Conservation (phyloP, 164 flowering plant species). For the Echeveria elegans region DNA sequence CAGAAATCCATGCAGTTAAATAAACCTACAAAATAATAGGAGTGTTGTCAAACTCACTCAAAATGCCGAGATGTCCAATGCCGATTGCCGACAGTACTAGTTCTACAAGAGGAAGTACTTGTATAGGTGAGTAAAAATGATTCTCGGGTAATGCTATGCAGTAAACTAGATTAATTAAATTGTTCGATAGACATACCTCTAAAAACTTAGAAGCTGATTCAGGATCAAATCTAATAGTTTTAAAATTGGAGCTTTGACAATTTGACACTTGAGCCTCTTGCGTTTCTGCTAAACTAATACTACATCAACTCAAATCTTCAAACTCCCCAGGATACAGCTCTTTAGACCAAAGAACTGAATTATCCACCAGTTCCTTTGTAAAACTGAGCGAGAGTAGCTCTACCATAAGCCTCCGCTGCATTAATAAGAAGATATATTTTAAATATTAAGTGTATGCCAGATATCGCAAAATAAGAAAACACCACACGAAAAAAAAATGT, state of each 20-base stretch:
- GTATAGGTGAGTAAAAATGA: neutral
- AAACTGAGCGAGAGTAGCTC: slow-evolving; percentile 38
- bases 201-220: slow-evolving; percentile 11
- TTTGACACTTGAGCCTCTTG: slow-evolving; percentile 33
- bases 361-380: slow-evolving; percentile 20
- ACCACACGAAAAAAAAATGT: neutral
- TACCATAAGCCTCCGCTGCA: slow-evolving; percentile 55
- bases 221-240: slow-evolving; percentile 14
- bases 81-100: neutral
- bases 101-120: neutral
- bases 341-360: slow-evolving; percentile 37
- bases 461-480: neutral
- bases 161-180: neutral
- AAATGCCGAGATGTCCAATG: neutral
- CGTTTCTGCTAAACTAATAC: slow-evolving; percentile 32
- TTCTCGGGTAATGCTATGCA: neutral
- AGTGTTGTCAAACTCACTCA: neutral
- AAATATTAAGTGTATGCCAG: neutral
- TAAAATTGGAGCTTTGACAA: neutral
- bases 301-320: slow-evolving; percentile 36
- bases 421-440: no score
- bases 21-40: slow-evolving; percentile 47
- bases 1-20: slow-evolving; percentile 65
- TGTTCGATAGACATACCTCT: neutral
- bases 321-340: slow-evolving; percentile 75